Evolutionary conservation across 2,329 filamentous ascomycete genomes (phyloP), one percentile per base, ranked within the genome.

Genomic region (Pezicula radicicola): DNA sequence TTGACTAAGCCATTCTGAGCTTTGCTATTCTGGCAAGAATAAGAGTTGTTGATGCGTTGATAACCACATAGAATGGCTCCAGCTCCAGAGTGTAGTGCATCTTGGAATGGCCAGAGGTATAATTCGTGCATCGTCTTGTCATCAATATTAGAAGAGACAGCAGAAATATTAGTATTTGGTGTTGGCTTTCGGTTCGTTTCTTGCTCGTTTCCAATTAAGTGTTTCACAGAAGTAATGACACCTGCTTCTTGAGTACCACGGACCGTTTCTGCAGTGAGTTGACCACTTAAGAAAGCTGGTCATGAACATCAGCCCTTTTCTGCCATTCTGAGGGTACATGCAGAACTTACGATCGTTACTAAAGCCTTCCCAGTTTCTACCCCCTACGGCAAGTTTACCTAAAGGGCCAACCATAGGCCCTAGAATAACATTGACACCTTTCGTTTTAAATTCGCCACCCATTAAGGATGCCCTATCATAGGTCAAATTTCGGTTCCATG

Each of bases 61-160:
- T 95, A 95, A 83, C 64, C 89, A 93, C 91, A 95, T 95, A 46
- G 92, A 77, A 12, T 81, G 81, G 91, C 88, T n/a, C 89, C 89
- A 6, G 86, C 88, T 46, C 79, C 25, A 25, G 25, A 25, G 6
- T 25, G 80, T 19, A 95, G 76, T 15, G 84, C 87, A 58, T 94
- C 87, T 0, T 84, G 87, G 67, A 95, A 95, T 0, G 90, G 90
- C 89, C 90, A 95, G 0, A 85, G 77, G 62, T 95, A 95, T 0
- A 95, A 71, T 68, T 90, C 87, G 62, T 90, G 87, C 60, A 89
- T 65, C 0, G 86, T 84, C 21, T 86, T 76, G 62, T 90, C 88
- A 54, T 90, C 88, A 33, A 94, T 83, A 63, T 94, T 93, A 53
- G 84, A 83, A 3, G 84, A 89, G n/a, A 93, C 73, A 2, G 76